phyloP scores from a whole-genome alignment of 2,329 filamentous ascomycete species.

The Eurotiales sp. region DNA sequence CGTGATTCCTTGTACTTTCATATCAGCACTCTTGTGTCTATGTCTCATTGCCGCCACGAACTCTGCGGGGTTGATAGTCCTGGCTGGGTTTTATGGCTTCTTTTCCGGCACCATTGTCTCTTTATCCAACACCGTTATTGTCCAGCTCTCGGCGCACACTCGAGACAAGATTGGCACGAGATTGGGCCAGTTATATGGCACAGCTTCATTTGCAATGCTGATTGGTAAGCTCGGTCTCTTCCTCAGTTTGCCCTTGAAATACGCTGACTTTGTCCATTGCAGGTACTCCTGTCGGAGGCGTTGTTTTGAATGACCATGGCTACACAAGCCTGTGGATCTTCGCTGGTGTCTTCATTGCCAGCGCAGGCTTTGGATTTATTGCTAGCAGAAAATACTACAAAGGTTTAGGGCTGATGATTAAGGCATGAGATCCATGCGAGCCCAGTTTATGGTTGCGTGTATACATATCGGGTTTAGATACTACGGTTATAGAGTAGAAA shows the following conservation, averaged over 20 bases:
- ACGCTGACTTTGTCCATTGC: background rate
- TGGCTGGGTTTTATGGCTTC: slow-evolving; percentile 5
- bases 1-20: slow-evolving; percentile 4
- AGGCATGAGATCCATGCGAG: too few relatives aligned
- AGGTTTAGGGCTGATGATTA: slow-evolving; percentile 2
- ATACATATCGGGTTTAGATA: too few relatives aligned
- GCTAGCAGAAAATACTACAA: slow-evolving; percentile 4
- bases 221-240: slow-evolving; percentile 2
- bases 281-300: slow-evolving; percentile 13
- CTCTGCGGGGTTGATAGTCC: background rate
- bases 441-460: too few relatives aligned
- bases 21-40: background rate
- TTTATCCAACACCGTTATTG: background rate
- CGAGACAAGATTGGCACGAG: slow-evolving; percentile 7
- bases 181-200: slow-evolving; percentile 8
- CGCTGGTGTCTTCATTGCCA: slow-evolving; percentile 3
- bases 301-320: slow-evolving; percentile 9
- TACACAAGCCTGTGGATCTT: slow-evolving; percentile 9
- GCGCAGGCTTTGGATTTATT: background rate
- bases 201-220: slow-evolving; percentile 9
- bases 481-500: too few relatives aligned
- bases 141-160: slow-evolving; percentile 1
- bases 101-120: background rate
- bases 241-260: background rate
- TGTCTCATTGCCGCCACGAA: slow-evolving; percentile 5